phyloP scores from a whole-genome alignment of 257 asterid species.

The Solanum dulcamara region DNA sequence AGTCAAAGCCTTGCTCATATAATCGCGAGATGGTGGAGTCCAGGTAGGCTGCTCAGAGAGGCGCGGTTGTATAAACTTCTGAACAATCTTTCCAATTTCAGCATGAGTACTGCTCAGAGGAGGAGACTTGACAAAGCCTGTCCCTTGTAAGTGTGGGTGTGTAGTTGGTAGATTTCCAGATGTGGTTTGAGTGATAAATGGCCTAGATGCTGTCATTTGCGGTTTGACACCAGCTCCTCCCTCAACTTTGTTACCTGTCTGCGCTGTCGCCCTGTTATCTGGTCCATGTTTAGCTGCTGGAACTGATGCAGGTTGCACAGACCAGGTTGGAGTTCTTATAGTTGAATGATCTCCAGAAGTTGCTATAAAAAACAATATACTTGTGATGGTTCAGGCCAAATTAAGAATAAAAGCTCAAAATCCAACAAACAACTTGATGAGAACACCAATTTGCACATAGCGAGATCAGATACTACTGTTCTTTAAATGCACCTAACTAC shows the following conservation, averaged over 20 bases:
- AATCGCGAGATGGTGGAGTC: constrained; percentile 88
- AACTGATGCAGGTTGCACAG: constrained; percentile 48
- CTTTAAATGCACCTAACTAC: not conserved
- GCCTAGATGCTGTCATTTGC: constrained; percentile 35
- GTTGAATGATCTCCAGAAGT: constrained; percentile 38
- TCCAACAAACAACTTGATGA: not conserved
- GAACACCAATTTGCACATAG: not conserved
- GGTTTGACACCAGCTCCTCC: constrained; percentile 38
- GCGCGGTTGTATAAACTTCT: constrained; percentile 54
- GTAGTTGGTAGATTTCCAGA: constrained; percentile 25
- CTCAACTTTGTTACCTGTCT: constrained; percentile 40
- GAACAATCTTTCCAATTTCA: constrained; percentile 73
- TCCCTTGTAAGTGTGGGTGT: constrained; percentile 35
- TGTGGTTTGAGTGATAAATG: constrained; percentile 36
- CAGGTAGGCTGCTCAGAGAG: constrained; percentile 47
- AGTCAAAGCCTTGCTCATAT: constrained; percentile 64
- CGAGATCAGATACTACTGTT: not conserved
- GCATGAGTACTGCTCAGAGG: constrained; percentile 43
- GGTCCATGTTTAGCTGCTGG: constrained; percentile 38
- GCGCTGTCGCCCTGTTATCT: constrained; percentile 37
- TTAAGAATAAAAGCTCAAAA: not conserved
- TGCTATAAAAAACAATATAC: constrained; percentile 14
- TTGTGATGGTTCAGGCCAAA: not conserved
- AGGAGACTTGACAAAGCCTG: constrained; percentile 28
- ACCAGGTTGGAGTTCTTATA: constrained; percentile 64